Conservation (phyloP, 192 early-diverging fungal species). For the Linnemannia zychae region DNA sequence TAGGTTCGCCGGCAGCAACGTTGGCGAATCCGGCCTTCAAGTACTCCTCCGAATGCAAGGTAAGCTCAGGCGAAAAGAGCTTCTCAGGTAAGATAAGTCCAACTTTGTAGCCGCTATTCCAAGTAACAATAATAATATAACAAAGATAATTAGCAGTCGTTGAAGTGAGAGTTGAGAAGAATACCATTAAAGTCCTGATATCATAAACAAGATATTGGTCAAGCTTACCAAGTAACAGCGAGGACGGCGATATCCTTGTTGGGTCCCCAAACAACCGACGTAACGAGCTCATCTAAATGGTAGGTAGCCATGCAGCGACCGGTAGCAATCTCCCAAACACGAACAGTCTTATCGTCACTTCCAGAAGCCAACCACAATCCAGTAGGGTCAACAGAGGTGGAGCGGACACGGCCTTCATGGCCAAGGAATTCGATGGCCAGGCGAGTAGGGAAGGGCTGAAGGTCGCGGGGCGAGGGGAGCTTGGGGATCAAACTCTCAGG, state of each 20-base stretch:
- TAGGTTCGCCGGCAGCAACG: constrained; percentile 10
- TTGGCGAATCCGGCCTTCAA: constrained; percentile 61
- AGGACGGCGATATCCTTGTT: constrained; percentile 81
- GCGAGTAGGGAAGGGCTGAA: constrained; percentile 92
- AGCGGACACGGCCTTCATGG: constrained; percentile 86
- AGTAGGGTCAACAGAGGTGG: constrained; percentile 89
- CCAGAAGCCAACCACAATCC: constrained; percentile 94
- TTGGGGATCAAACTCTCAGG: constrained; percentile 95
- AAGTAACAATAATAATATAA: constrained; percentile 15
- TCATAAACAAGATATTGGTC: not conserved
- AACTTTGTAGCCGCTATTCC: constrained; percentile 59
- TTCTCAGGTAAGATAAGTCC: constrained; percentile 54
- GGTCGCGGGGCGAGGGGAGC: constrained; percentile 93
- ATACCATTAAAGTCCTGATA: not conserved
- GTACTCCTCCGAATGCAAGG: constrained; percentile 58
- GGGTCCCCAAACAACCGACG: constrained; percentile 92
- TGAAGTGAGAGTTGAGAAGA: not conserved
- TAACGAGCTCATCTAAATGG: constrained; percentile 77
- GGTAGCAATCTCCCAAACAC: constrained; percentile 92
- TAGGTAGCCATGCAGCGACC: constrained; percentile 88
- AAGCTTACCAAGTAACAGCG: constrained; percentile 72
- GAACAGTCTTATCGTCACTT: constrained; percentile 90
- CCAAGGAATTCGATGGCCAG: constrained; percentile 85
- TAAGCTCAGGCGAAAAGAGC: constrained; percentile 61
- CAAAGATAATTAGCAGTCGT: not conserved